phyloP scores from a whole-genome alignment of 75 land plant genomes.

The Selaginella tamariscina region DNA sequence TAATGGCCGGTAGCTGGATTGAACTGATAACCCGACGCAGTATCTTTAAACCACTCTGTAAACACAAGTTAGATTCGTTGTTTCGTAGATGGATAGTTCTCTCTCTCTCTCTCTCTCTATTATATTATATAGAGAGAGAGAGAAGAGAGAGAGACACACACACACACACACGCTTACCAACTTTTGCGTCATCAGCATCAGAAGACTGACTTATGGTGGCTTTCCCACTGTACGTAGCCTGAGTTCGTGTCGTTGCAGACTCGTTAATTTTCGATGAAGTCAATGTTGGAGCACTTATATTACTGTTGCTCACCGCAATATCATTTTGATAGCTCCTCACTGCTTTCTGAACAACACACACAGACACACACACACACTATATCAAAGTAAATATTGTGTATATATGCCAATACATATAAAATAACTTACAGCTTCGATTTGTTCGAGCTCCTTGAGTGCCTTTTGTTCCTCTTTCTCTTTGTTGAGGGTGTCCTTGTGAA shows the following conservation, averaged over 20 bases:
- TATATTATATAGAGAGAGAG: constrained; percentile 6
- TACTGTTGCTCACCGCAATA: constrained; percentile 25
- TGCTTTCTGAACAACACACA: constrained; percentile 56
- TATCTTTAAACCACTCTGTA: constrained; percentile 72
- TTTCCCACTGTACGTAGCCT: not conserved
- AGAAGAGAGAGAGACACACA: not conserved
- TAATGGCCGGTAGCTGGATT: constrained; percentile 45
- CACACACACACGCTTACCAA: not conserved
- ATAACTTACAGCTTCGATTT: constrained; percentile 60
- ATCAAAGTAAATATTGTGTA: too few relatives aligned
- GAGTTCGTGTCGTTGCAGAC: not conserved
- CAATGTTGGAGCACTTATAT: not conserved
- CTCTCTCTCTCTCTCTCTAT: too few relatives aligned
- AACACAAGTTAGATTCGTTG: constrained; percentile 21
- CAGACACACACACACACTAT: too few relatives aligned
- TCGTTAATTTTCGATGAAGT: not conserved
- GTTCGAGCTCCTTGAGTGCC: constrained; percentile 45
- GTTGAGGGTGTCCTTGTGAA: constrained; percentile 58
- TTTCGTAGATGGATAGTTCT: too few relatives aligned
- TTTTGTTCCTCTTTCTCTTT: constrained; percentile 75
- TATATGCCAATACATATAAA: too few relatives aligned
- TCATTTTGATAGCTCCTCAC: constrained; percentile 89
- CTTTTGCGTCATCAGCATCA: not conserved
- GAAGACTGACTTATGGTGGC: not conserved
- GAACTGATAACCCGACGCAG: constrained; percentile 59